phyloP scores from a whole-genome alignment of 192 early-diverging fungal species.

The Physocladia obscura region DNA sequence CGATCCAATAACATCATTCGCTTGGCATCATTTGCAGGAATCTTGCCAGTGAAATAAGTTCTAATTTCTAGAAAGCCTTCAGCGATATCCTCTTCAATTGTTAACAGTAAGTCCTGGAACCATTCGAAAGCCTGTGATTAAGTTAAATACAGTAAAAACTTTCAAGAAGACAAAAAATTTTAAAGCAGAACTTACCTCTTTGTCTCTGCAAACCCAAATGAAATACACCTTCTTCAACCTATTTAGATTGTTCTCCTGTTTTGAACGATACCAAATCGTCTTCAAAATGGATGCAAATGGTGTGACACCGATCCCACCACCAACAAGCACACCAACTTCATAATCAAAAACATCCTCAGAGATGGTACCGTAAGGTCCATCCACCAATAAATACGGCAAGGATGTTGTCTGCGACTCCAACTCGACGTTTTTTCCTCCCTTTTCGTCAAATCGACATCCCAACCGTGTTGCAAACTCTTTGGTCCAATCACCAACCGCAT shows the following conservation, averaged over 20 bases:
- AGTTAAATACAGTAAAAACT: not conserved
- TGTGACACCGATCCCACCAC: slow-evolving; percentile 82
- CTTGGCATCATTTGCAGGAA: slow-evolving; percentile 66
- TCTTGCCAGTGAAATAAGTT: slow-evolving; percentile 71
- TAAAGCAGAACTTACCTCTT: slow-evolving; percentile 42
- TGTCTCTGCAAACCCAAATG: slow-evolving; percentile 82
- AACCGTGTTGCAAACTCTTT: slow-evolving; percentile 64
- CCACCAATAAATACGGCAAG: slow-evolving; percentile 72
- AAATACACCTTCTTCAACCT: slow-evolving; percentile 83
- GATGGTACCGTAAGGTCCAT: slow-evolving; percentile 77
- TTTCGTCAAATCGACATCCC: slow-evolving; percentile 63
- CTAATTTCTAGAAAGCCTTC: slow-evolving; percentile 76
- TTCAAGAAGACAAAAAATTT: not conserved
- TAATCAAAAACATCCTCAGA: slow-evolving; percentile 83
- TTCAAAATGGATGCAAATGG: slow-evolving; percentile 83
- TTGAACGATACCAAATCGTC: slow-evolving; percentile 73
- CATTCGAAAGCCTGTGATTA: slow-evolving; percentile 70
- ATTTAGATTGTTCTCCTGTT: slow-evolving; percentile 47
- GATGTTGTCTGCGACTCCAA: slow-evolving; percentile 41
- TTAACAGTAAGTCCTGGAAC: slow-evolving; percentile 81
- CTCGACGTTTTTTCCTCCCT: slow-evolving; percentile 43
- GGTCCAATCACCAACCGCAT: slow-evolving; percentile 78
- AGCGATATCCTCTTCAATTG: slow-evolving; percentile 76
- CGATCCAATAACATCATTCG: slow-evolving; percentile 67
- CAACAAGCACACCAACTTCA: slow-evolving; percentile 74